Percentiles rank a stretch among this genome's conserved stretches.
Evolutionary conservation across 2,329 filamentous ascomycete species (phyloP).

Genomic region (Scleromitrula shiraiana): DNA sequence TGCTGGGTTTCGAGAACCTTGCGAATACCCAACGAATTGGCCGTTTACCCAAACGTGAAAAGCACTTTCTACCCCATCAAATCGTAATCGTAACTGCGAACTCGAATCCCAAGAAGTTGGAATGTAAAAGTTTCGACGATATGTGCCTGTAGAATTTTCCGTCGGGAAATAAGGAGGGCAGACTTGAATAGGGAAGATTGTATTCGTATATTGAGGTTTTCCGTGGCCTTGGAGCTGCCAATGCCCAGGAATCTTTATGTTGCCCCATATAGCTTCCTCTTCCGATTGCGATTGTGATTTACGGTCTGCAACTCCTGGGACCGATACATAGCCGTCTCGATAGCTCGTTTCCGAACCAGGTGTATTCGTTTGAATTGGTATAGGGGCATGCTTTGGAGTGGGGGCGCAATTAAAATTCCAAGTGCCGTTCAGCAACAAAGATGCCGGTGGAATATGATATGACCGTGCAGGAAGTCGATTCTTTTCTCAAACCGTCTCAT

Average conservation of each 20-base stretch:
- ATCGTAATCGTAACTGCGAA: constrained; percentile 53
- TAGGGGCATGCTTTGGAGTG: constrained; percentile 39
- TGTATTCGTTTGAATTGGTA: neutral
- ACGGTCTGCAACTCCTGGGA: neutral
- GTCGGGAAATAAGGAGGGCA: constrained; percentile 51
- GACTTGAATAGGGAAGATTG: constrained; percentile 57
- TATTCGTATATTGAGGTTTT: constrained; percentile 56
- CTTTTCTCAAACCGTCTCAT: constrained; percentile 43
- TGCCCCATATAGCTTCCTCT: constrained; percentile 5
- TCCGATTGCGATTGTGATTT: neutral
- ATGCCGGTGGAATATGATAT: constrained; percentile 44
- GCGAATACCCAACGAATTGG: constrained; percentile 54
- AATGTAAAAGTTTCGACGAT: constrained; percentile 41
- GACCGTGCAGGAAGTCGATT: constrained; percentile 45
- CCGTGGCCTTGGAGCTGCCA: constrained; percentile 67
- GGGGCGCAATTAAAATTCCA: constrained; percentile 49
- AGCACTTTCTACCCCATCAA: constrained; percentile 65
- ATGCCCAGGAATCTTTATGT: constrained; percentile 54
- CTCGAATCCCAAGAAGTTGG: constrained; percentile 32
- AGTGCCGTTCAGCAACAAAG: constrained; percentile 44
- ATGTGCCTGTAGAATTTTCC: constrained; percentile 47
- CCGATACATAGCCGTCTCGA: neutral
- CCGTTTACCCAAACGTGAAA: constrained; percentile 66
- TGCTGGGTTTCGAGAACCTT: constrained; percentile 59
- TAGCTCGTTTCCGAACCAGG: neutral